Conservation (phyloP, 2,329 filamentous ascomycete genomes). For the Sclerotinia subarctica region DNA sequence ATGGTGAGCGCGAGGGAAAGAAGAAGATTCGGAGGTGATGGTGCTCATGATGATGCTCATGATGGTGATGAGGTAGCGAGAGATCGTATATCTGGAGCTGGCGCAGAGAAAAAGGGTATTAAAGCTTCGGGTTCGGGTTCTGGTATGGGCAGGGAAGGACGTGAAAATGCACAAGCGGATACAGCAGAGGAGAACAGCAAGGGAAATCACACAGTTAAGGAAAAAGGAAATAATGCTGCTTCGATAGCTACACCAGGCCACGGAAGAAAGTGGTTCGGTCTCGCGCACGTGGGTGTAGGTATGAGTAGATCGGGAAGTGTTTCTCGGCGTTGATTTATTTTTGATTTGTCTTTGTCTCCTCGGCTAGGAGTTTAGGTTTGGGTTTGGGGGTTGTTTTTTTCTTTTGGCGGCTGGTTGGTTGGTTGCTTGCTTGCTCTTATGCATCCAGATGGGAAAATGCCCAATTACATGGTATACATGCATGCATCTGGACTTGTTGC, state of each 20-base stretch:
- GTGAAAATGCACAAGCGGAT: constrained; percentile 17
- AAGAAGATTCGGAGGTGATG: constrained; percentile 13
- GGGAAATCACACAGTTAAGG: neutral
- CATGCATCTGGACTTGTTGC: too few relatives aligned
- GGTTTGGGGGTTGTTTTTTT: neutral
- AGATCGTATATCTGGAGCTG: neutral
- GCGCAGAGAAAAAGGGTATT: neutral
- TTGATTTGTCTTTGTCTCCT: neutral
- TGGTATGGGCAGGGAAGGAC: constrained; percentile 2
- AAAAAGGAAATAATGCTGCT: neutral
- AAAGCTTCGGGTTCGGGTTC: neutral
- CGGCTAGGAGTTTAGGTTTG: neutral
- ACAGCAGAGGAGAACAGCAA: constrained; percentile 5
- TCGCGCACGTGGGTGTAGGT: constrained; percentile 17
- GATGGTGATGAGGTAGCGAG: neutral
- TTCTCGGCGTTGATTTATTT: neutral
- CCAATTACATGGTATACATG: too few relatives aligned
- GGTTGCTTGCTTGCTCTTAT: neutral
- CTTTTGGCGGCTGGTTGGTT: neutral
- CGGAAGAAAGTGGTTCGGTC: constrained; percentile 27
- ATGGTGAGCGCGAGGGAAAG: constrained; percentile 17
- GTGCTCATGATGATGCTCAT: constrained; percentile 14
- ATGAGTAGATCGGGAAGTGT: constrained; percentile 2
- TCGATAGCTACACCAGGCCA: neutral
- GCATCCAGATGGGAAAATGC: too few relatives aligned